These are phyloP conservation scores for Coemansia sp. DNA, from an alignment of 192 early-diverging fungal genomes.

Conservation along the genomic window DNA sequence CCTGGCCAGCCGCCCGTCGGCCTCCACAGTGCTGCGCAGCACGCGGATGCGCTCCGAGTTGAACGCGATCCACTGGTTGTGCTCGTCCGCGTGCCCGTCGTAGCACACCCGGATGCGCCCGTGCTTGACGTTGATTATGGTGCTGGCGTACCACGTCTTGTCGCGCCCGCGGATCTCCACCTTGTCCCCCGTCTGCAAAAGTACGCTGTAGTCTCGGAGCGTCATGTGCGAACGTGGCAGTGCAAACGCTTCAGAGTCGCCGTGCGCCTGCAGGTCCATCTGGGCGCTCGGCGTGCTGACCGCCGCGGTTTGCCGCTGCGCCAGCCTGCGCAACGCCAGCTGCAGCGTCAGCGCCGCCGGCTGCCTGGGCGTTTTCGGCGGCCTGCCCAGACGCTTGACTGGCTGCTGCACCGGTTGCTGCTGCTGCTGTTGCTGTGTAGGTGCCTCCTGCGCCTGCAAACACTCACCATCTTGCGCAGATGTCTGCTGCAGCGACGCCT, in stretches of 20 bases:
- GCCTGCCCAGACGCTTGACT: conserved; percentile 25
- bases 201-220: conserved; percentile 42
- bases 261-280: conserved; percentile 13
- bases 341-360: conserved; percentile 28
- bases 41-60: conserved; percentile 51
- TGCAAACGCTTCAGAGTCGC: conserved; percentile 23
- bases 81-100: conserved; percentile 33
- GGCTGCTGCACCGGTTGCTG: background rate
- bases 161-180: conserved; percentile 45
- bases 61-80: conserved; percentile 45
- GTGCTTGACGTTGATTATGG: conserved; percentile 42
- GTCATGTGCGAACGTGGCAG: conserved; percentile 49
- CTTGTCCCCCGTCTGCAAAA: conserved; percentile 36
- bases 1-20: conserved; percentile 36
- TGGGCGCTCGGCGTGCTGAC: conserved; percentile 13
- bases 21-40: conserved; percentile 31
- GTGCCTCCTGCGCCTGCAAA: background rate
- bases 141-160: conserved; percentile 52
- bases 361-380: conserved; percentile 25
- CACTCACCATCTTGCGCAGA: background rate
- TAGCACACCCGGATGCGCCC: conserved; percentile 45
- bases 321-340: conserved; percentile 29
- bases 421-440: background rate
- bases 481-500: background rate
- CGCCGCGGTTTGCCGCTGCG: conserved; percentile 2